These are phyloP conservation scores for Hemileccinum rubropunctum DNA, from an alignment of 768 basidiomycete species.

Conservation along the genomic window DNA sequence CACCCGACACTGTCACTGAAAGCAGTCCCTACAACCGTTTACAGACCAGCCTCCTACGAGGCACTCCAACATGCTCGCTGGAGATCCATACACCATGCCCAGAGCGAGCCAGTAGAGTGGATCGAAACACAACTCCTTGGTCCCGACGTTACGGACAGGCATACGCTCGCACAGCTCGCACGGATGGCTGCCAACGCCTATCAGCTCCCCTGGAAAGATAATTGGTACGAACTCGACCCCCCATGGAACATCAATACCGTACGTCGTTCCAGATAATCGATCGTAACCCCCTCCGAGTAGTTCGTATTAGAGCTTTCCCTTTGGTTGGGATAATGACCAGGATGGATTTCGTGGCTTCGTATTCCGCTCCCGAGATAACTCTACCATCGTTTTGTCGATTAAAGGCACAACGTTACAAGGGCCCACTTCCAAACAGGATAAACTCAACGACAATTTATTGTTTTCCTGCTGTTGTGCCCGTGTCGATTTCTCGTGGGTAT, in stretches of 20 bases:
- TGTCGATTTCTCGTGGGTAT: conserved; percentile 84
- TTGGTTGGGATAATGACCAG: conserved; percentile 65
- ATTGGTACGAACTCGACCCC: conserved; percentile 80
- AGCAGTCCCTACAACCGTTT: conserved; percentile 50
- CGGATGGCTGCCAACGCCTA: conserved; percentile 92
- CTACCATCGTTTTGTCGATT: conserved; percentile 82
- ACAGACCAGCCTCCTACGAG: conserved; percentile 53
- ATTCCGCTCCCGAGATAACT: conserved; percentile 74
- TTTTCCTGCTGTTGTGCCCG: conserved; percentile 94
- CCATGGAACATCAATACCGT: conserved; percentile 62
- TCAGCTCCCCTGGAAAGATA: conserved; percentile 59
- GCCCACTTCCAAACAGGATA: conserved; percentile 86
- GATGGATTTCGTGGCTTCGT: conserved; percentile 91
- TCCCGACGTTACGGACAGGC: conserved; percentile 76
- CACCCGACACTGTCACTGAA: conserved; percentile 33
- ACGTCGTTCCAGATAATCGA: conserved; percentile 18
- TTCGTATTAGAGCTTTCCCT: conserved; percentile 63
- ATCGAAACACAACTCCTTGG: conserved; percentile 59
- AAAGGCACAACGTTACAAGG: conserved; percentile 88
- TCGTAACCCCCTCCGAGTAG: conserved; percentile 4
- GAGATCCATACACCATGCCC: conserved; percentile 44
- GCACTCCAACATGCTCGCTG: conserved; percentile 51
- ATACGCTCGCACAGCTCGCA: conserved; percentile 80
- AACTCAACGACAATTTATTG: conserved; percentile 86
- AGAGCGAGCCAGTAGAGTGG: conserved; percentile 65